phyloP scores from a whole-genome alignment of 768 basidiomycete genomes.

The Rhodocollybia butyracea region DNA sequence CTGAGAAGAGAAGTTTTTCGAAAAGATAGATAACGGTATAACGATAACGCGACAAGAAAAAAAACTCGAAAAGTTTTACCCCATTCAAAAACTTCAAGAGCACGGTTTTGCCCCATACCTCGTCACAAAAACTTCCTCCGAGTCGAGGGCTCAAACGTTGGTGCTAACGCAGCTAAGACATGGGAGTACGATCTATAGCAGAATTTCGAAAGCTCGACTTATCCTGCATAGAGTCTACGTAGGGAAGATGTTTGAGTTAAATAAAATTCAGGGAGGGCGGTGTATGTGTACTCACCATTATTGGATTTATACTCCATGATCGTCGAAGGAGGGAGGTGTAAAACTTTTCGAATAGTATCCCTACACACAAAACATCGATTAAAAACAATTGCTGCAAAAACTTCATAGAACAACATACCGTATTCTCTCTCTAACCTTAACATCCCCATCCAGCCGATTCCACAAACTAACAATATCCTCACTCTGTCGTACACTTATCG shows the following conservation, averaged over 20 bases:
- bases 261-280: too few relatives aligned
- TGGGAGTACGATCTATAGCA: conserved; percentile 44
- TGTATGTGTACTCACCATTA: conserved; percentile 69
- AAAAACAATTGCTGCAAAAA: background rate
- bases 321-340: conserved; percentile 73
- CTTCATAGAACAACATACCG: conserved; percentile 52
- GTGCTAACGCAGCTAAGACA: conserved; percentile 12
- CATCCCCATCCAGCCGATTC: conserved; percentile 81
- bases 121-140: too few relatives aligned
- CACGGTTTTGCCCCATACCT: too few relatives aligned
- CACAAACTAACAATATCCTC: conserved; percentile 95
- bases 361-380: conserved; percentile 33
- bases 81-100: too few relatives aligned
- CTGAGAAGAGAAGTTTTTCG: background rate
- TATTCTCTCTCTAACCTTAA: conserved; percentile 75
- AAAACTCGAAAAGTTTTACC: too few relatives aligned
- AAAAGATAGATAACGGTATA: too few relatives aligned
- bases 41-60: conserved; percentile 1
- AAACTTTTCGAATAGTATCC: conserved; percentile 73
- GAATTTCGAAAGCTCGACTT: conserved; percentile 81
- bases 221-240: conserved; percentile 82
- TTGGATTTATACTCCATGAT: conserved; percentile 96
- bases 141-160: too few relatives aligned
- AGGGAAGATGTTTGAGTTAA: background rate
- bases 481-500: conserved; percentile 87